Base-by-base conservation (phyloP, 1,139 yeast species). In the Kodamaea plutei region DNA sequence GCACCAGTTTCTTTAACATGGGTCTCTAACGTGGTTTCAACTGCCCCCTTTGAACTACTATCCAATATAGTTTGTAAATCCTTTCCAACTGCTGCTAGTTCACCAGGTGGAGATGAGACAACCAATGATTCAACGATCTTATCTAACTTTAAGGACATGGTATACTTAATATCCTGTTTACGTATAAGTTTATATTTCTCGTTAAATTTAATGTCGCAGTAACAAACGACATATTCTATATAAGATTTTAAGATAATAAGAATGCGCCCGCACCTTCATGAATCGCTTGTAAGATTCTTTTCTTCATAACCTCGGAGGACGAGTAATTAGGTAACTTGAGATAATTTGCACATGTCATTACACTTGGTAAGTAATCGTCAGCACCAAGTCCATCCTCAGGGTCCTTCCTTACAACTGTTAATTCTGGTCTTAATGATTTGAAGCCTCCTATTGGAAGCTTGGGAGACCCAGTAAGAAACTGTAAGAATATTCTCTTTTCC, bases 281-380 rank as follows among this genome's bases (percentile, higher is more conserved):
- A 46, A 88, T 76, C 0, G 98, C 96, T 37, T 76, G 82, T 15
- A 61, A 38, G 8, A 91, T 56, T 36, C 81, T 68, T 23, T 64
- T 51, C 35, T 56, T 64, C 79, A 91, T 70, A 2, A 84, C 58
- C 18, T 66, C 77, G 39, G 68, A 69, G 17, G 74, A 63, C 2
- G 87, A 72, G 51, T 91, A 91, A 39, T 82, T 76, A 2, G 98
- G 98, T 17, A 91, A 61, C 55, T 91, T 91, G 43, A 91, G 69
- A 51, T 91, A 91, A 54, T 91, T 91, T 5, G 95, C 97, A 64
- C 98, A 91, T 0, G 98, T 91, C 98, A 91, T 91, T 3, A 91
- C 98, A 59, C 96, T 87, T 2, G 98, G 98, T 37, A 91, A 64
- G 48, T 83, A 88, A 41, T 81, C 89, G 54, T 91, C 95, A n/a